A percentile compares a stretch with the other conserved stretches of the same genome.
Evolutionary conservation across 768 basidiomycete species (phyloP).

Genomic region (Trametes coccinea): DNA sequence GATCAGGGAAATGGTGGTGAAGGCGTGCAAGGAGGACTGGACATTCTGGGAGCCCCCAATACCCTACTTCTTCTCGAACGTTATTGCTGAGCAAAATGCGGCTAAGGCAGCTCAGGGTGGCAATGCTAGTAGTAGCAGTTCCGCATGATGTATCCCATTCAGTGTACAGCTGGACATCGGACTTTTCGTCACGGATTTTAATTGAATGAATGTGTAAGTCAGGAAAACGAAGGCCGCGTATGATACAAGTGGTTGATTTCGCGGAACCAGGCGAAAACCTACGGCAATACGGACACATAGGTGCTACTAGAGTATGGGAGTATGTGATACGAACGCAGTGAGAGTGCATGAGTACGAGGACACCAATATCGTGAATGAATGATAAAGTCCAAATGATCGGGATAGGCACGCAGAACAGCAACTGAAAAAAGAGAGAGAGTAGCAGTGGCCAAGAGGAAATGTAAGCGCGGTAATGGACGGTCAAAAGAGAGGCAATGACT

Average conservation of each 20-base stretch:
- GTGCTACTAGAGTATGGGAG: not conserved
- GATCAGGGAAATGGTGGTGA: slow-evolving; percentile 22
- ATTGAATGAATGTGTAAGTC: too few relatives aligned
- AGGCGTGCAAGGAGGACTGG: slow-evolving; percentile 23
- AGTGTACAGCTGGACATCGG: not conserved
- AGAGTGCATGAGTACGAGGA: not conserved
- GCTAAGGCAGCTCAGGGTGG: not conserved
- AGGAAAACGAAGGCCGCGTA: too few relatives aligned
- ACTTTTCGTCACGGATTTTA: too few relatives aligned
- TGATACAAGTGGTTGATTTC: too few relatives aligned
- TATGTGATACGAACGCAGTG: not conserved
- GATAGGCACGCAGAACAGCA: not conserved
- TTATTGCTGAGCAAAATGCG: not conserved
- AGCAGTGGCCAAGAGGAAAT: not conserved
- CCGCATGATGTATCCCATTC: not conserved
- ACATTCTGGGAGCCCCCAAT: not conserved
- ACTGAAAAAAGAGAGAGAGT: too few relatives aligned
- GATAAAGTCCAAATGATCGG: not conserved
- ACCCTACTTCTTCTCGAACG: not conserved
- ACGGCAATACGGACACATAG: too few relatives aligned
- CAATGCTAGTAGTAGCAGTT: not conserved
- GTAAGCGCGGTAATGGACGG: not conserved
- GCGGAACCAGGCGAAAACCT: too few relatives aligned
- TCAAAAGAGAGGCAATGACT: not conserved
- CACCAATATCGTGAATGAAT: slow-evolving; percentile 3